Percentiles rank a stretch among this genome's conserved stretches.
These are phyloP conservation scores for Aspergillus ochraceoroseus DNA, from an alignment of 2,329 filamentous ascomycete species.

Conservation along the genomic window DNA sequence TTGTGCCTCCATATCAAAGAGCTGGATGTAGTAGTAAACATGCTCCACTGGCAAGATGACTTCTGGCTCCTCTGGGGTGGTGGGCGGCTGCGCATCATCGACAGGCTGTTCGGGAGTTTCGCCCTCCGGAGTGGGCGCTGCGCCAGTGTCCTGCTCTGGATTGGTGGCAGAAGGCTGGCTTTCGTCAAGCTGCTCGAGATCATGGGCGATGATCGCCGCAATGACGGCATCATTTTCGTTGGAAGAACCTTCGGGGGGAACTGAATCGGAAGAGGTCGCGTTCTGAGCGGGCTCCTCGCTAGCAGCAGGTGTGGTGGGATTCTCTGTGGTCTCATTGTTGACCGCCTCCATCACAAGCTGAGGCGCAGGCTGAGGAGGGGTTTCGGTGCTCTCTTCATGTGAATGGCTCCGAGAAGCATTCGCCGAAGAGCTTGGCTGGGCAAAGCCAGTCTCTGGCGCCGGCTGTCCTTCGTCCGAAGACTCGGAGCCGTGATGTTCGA, in stretches of 20 bases:
- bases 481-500: conserved; percentile 27
- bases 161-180: conserved; percentile 6
- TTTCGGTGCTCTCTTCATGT: not conserved
- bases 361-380: no score
- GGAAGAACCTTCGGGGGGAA: not conserved
- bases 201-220: conserved; percentile 30
- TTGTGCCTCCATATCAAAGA: conserved; percentile 50
- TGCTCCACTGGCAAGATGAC: conserved; percentile 32
- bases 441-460: conserved; percentile 20
- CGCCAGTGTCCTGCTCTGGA: conserved; percentile 7
- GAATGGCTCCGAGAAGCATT: conserved; percentile 9
- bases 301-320: not conserved
- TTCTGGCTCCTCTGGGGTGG: conserved; percentile 17
- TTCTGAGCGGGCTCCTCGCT: not conserved
- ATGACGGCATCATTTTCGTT: conserved; percentile 27
- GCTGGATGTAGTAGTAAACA: conserved; percentile 48
- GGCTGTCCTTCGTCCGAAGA: conserved; percentile 21
- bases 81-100: conserved; percentile 14
- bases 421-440: conserved; percentile 30
- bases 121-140: conserved; percentile 14
- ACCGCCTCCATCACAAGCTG: not conserved
- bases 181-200: conserved; percentile 25
- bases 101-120: conserved; percentile 13
- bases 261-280: not conserved
- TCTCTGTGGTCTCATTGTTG: not conserved